Evolutionary conservation across 768 basidiomycete species (phyloP), one percentile per base, ranked within the genome.

Genomic region (Rhizopogon vesiculosus): DNA sequence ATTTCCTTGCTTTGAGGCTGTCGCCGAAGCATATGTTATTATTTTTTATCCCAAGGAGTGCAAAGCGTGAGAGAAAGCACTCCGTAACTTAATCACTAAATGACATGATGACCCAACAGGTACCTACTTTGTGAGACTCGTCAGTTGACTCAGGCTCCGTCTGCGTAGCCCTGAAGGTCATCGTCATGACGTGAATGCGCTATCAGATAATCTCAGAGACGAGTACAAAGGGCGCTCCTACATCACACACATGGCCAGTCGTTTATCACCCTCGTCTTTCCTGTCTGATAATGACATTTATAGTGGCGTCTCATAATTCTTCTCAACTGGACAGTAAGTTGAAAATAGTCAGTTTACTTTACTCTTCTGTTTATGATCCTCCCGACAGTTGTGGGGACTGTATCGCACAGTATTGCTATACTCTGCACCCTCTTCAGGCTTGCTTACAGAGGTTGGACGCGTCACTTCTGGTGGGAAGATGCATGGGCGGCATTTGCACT

Each of bases 401-500:
- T 59, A 35, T 61, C 66, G 42, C 67, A 69, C 25, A 10, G 60
- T 5, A 45, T 58, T 13, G 62, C 67, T 5, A 59, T 69, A 51
- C 28, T 59, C n/a, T 55, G 42, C 2, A 65, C 65, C 10, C 9
- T 63, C 31, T 67, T 69, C 42, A 57, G 66, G 40, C 53, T 65
- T 40, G 60, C 58, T 54, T 69, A 61, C 31, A 49, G 57, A 45
- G 64, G 56, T 62, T 42, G 55, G 43, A 61, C 42, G 18, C 44
- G 29, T 5, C 65, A 45, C 5, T 28, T 67, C 48, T 64, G 64
- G 66, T 68, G 66, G 61, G 66, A 67, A 22, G 68, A 67, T 38
- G 61, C 48, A 4, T 63, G 59, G 59, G 66, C 62, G 2, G 28
- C 7, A 12, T 10, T 63, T 2, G 66, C 65, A 4, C 43, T 61